phyloP scores from a whole-genome alignment of 2,329 filamentous ascomycete species.

The Colletotrichum orbiculare region DNA sequence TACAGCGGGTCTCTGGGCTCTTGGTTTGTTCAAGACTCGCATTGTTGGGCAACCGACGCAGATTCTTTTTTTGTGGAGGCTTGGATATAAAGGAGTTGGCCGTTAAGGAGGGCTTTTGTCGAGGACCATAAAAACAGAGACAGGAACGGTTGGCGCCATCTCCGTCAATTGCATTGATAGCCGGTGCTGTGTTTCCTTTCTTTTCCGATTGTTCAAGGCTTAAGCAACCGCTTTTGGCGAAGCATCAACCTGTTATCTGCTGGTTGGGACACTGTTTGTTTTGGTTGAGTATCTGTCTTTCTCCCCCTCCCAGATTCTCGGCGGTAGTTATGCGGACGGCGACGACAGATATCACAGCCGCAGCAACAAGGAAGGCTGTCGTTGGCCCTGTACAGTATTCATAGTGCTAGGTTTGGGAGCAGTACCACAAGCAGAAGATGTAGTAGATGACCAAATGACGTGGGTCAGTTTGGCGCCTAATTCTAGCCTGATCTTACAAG shows the following conservation, averaged over 20 bases:
- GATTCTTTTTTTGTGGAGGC: slow-evolving; percentile 7
- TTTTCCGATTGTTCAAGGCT: slow-evolving; percentile 5
- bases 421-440: no score
- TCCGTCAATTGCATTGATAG: slow-evolving; percentile 12
- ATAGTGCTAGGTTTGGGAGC: no score
- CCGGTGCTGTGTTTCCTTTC: background rate
- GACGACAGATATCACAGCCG: no score
- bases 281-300: background rate
- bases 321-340: background rate
- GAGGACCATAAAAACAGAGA: slow-evolving; percentile 24
- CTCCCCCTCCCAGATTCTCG: background rate
- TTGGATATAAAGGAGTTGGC: slow-evolving; percentile 15
- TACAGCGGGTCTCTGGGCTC: slow-evolving; percentile 20
- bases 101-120: background rate
- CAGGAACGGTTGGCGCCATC: background rate
- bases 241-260: background rate
- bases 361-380: no score
- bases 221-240: background rate
- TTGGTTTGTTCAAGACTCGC: slow-evolving; percentile 31
- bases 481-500: no score
- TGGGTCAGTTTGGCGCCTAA: no score
- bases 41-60: slow-evolving; percentile 37
- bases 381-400: no score
- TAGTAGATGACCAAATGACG: no score
- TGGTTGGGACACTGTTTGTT: background rate